Evolutionary conservation across 257 asterid genomes (phyloP), one percentile per base, ranked within the genome.

Genomic region (Phtheirospermum japonicum): DNA sequence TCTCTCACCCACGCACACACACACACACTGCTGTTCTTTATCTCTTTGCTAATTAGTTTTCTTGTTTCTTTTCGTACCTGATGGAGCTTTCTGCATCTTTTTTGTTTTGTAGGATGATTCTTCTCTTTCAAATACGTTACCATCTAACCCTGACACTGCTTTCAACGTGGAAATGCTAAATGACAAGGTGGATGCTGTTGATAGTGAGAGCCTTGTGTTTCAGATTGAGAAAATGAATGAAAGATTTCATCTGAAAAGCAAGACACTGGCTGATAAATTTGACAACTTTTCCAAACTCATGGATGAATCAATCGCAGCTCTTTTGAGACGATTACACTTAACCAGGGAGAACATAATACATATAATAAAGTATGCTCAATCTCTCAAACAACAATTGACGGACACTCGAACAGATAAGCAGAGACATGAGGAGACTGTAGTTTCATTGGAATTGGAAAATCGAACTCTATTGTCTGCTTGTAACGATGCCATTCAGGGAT

Each of bases 401-500:
- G 82, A 79, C 62, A 46, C 78, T 55, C 83, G 85, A 74, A 64
- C 45, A 30, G 85, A 89, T 39, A 79, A 68, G 76, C 77, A 73
- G 71, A 74, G 77, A 28, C 90, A 70, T 54, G 83, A 82, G 64
- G 79, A 71, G 63, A 59, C 71, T 42, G 65, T 83, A 57, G 72
- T 61, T 9, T 71, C 71, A 42, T 54, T 89, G 79, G 95, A 82
- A 77, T 72, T 68, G 59, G 85, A 77, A 70, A 68, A 67, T 13
- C 66, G 69, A 79, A 81, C 75, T 71, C 71, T 88, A 26, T 72
- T 59, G 33, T 85, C 95, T 71, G 87, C 95, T 76, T 92, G 94
- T 73, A 37, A 72, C 43, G 79, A 79, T 79, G 90, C 87, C 75
- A 75, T 83, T 64, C 68, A 70, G 34, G 82, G 63, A 45, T 77